Evolutionary conservation across 345 rosid species (phyloP), one percentile per base, ranked within the genome.

Genomic region (Capsella bursapastoris): DNA sequence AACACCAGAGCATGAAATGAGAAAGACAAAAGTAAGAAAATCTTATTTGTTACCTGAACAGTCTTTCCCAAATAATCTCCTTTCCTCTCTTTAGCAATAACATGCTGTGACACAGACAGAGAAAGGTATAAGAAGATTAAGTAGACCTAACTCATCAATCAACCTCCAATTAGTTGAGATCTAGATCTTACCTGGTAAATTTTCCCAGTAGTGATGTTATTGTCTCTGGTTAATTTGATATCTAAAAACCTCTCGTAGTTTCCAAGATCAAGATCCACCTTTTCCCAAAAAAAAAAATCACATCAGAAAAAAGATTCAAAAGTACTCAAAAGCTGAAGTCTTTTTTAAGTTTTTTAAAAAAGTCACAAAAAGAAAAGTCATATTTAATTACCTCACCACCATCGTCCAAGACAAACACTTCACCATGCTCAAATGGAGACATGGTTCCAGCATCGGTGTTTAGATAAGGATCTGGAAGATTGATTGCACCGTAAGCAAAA

Each of bases 361-460:
- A 25, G 18, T 15, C 14, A 16, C 6, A 4, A 13, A 3, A 13
- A 47, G n/a, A 45, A 62, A n/a, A 7, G 22, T 35, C 14, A 27
- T 57, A 18, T 57, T 57, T 48, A 64, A 22, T 31, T 87, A 91
- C 98, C 98, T 95, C 99, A 13, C 99, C 96, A 6, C 99, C 99
- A 72, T 95, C 99, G 49, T 95, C 99, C 25, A 95, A 80, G 75
- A 95, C 99, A 78, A 86, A 95, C 18, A 95, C 98, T 81, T 95
- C 99, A 18, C 99, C 99, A 14, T 95, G 99, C 81, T 95, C 99
- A 68, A 86, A 86, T 47, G 99, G 99, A 35, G 99, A 95, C 97
- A 95, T 95, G 22, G 99, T 95, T 66, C 99, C 99, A 12, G 99
- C 99, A 84, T 95, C 99, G 27, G 86, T 87, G 63, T 95, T 95